Evolutionary conservation across 2,329 filamentous ascomycete species (phyloP).

Genomic region (Claviceps fusiformis): DNA sequence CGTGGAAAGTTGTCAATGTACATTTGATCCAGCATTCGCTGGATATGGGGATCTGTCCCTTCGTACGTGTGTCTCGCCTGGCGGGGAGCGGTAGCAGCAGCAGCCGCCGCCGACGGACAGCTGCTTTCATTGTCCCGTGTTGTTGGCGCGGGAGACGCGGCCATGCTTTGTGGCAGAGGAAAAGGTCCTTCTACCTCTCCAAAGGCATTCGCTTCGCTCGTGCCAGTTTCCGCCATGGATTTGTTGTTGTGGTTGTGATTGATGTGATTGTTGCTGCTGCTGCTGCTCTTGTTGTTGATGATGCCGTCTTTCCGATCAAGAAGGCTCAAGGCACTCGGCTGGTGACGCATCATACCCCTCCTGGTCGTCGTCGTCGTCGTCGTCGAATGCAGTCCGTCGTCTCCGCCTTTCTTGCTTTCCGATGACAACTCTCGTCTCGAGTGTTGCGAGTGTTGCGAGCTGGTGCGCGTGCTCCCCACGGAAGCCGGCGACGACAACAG

Average conservation of each 20-base stretch:
- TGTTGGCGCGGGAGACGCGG: slow-evolving; percentile 11
- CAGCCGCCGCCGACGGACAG: slow-evolving; percentile 12
- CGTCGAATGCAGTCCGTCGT: slow-evolving; percentile 27
- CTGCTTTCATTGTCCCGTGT: slow-evolving; percentile 14
- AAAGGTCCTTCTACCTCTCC: slow-evolving; percentile 47
- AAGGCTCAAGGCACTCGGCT: slow-evolving; percentile 45
- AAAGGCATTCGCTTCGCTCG: slow-evolving; percentile 45
- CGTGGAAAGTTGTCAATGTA: slow-evolving; percentile 60
- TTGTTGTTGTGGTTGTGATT: slow-evolving; percentile 20
- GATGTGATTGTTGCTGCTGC: too few species aligned
- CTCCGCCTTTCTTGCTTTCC: slow-evolving; percentile 12
- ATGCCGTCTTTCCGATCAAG: slow-evolving; percentile 44
- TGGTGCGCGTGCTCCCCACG: slow-evolving; percentile 13
- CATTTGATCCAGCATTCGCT: slow-evolving; percentile 69
- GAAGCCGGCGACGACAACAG: slow-evolving; percentile 16
- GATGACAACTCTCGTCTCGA: slow-evolving; percentile 22
- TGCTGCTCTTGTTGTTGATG: too few species aligned
- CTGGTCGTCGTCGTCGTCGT: slow-evolving; percentile 14
- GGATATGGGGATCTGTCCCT: slow-evolving; percentile 58
- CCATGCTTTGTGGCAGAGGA: slow-evolving; percentile 16
- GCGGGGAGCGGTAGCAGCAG: slow-evolving; percentile 19
- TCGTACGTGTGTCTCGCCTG: slow-evolving; percentile 65
- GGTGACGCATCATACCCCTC: slow-evolving; percentile 39
- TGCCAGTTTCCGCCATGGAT: slow-evolving; percentile 44
- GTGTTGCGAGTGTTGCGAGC: slow-evolving; percentile 18